Percentiles rank a stretch among this genome's conserved stretches.
Evolutionary conservation across 2,329 filamentous ascomycete genomes (phyloP).

Genomic region (Periconia sp.): DNA sequence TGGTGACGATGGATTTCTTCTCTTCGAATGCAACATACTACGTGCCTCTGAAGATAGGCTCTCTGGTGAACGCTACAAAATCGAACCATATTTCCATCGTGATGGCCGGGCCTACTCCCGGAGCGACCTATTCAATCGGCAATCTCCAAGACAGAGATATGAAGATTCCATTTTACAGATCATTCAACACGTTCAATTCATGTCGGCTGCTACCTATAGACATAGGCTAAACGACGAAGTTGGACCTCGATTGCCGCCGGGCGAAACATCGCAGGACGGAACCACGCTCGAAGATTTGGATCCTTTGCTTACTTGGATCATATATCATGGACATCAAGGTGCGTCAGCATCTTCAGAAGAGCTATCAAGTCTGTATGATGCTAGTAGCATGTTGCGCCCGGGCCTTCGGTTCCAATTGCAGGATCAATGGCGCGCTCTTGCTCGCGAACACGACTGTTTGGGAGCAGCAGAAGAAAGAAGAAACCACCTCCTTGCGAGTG

Average conservation of each 20-base stretch:
- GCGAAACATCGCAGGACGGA: too few relatives aligned
- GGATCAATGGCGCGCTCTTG: neutral
- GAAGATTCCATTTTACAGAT: neutral
- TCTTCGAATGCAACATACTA: conserved; percentile 2
- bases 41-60: neutral
- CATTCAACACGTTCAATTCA: neutral
- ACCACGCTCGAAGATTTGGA: neutral
- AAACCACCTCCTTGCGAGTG: neutral
- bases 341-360: neutral
- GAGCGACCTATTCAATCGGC: neutral
- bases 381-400: neutral
- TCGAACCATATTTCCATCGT: neutral
- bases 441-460: neutral
- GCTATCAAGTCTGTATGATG: neutral
- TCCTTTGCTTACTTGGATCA: neutral
- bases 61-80: neutral
- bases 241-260: too few relatives aligned
- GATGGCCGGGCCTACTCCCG: neutral
- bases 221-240: too few relatives aligned
- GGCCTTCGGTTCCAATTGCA: neutral
- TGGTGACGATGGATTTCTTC: neutral
- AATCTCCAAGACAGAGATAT: neutral
- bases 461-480: neutral
- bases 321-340: neutral
- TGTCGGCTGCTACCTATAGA: too few relatives aligned